A percentile compares a stretch with the other conserved stretches of the same genome.
These are phyloP conservation scores for Dactylis glomerata DNA, from an alignment of 176 grass and related monocot species.

Conservation along the genomic window DNA sequence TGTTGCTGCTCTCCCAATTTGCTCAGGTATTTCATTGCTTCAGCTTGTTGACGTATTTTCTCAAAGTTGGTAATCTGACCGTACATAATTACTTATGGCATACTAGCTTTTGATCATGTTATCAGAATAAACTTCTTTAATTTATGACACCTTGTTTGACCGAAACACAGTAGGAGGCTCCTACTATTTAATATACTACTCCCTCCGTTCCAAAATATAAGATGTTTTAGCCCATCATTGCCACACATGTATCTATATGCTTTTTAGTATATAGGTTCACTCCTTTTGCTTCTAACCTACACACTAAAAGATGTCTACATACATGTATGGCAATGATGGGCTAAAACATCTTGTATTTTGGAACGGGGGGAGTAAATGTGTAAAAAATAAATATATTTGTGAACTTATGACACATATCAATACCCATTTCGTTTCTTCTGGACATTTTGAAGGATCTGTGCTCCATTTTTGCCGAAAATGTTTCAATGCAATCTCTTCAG, in stretches of 20 bases:
- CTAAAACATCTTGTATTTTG: too few species aligned
- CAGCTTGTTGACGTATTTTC: slow-evolving; percentile 3
- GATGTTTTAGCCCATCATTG: too few species aligned
- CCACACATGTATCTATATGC: too few species aligned
- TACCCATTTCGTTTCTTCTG: not conserved
- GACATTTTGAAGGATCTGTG: not conserved
- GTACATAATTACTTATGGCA: not conserved
- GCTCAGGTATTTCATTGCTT: slow-evolving; percentile 34
- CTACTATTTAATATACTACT: not conserved
- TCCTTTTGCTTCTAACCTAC: too few species aligned
- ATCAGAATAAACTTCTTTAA: not conserved
- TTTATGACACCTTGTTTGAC: not conserved
- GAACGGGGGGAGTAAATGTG: not conserved
- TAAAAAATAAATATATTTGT: not conserved
- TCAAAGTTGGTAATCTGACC: not conserved
- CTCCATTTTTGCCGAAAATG: not conserved
- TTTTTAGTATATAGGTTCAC: too few species aligned
- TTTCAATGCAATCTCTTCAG: not conserved
- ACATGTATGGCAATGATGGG: too few species aligned
- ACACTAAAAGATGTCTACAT: too few species aligned
- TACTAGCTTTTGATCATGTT: slow-evolving; percentile 10
- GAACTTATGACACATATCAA: not conserved
- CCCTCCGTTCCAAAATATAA: too few species aligned
- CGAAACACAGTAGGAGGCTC: not conserved
- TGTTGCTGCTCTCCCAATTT: slow-evolving; percentile 65